A percentile compares a stretch with the other conserved stretches of the same genome.
Evolutionary conservation across 2,329 filamentous ascomycete species (phyloP).

Genomic region (Purpureocillium takamizusanense): DNA sequence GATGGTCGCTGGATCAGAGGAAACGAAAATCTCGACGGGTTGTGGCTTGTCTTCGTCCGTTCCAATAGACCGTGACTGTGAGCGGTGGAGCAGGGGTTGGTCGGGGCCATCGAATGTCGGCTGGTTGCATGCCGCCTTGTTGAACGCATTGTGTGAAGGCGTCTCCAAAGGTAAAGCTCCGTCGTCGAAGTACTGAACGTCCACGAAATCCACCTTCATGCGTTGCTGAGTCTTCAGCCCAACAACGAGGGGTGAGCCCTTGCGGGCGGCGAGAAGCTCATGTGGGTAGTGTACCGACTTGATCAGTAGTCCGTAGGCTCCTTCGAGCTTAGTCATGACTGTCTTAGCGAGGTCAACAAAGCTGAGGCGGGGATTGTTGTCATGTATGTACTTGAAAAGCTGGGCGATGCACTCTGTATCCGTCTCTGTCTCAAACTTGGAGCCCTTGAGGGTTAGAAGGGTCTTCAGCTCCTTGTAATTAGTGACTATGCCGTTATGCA

Average conservation of each 20-base stretch:
- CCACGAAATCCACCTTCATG: slow-evolving; percentile 99
- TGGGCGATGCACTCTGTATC: slow-evolving; percentile 99
- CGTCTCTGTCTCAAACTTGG: slow-evolving; percentile 98
- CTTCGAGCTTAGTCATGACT: slow-evolving; percentile 96
- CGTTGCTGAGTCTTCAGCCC: slow-evolving; percentile 95
- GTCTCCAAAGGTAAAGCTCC: slow-evolving; percentile 82
- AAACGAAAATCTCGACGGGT: slow-evolving; percentile 98
- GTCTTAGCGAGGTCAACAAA: slow-evolving; percentile 96
- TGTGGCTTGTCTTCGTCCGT: slow-evolving; percentile 97
- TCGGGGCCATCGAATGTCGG: slow-evolving; percentile 76
- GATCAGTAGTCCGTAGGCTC: slow-evolving; percentile 91
- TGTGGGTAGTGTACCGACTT: slow-evolving; percentile 98
- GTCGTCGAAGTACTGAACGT: slow-evolving; percentile 93
- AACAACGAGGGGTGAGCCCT: slow-evolving; percentile 95
- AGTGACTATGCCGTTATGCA: slow-evolving; percentile 99
- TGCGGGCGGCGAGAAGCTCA: slow-evolving; percentile 94
- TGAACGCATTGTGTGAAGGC: slow-evolving; percentile 92
- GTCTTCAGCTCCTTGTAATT: slow-evolving; percentile 99
- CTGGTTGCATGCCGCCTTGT: slow-evolving; percentile 61
- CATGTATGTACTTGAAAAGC: slow-evolving; percentile 95
- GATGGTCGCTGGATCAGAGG: slow-evolving; percentile 94
- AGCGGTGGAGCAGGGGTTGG: slow-evolving; percentile 96
- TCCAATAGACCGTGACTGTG: slow-evolving; percentile 96
- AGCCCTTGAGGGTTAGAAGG: slow-evolving; percentile 86
- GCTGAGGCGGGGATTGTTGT: slow-evolving; percentile 86